phyloP scores from a whole-genome alignment of 768 basidiomycete genomes.

The Mycena kentingensis region DNA sequence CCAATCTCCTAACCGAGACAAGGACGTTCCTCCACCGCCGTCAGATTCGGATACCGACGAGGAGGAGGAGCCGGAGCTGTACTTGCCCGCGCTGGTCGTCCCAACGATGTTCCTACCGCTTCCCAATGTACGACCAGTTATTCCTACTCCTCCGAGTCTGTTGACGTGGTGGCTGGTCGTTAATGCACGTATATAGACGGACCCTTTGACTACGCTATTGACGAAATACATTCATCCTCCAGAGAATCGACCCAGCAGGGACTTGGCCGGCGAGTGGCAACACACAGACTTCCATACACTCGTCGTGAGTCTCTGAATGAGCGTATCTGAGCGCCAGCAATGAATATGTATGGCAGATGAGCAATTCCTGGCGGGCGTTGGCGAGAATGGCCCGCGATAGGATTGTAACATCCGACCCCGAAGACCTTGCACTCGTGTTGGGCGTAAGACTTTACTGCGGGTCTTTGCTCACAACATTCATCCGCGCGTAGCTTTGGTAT shows the following conservation, averaged over 20 bases:
- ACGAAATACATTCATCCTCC: slow-evolving; percentile 82
- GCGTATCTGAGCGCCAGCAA: neutral
- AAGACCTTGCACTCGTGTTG: slow-evolving; percentile 63
- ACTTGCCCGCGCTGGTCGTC: slow-evolving; percentile 66
- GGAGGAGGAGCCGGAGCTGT: slow-evolving; percentile 59
- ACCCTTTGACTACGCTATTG: slow-evolving; percentile 78
- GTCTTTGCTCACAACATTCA: neutral
- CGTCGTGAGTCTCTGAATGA: slow-evolving; percentile 58
- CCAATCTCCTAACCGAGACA: slow-evolving; percentile 48
- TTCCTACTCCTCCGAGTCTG: slow-evolving; percentile 47
- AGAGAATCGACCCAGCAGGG: slow-evolving; percentile 73
- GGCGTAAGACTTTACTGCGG: slow-evolving; percentile 54
- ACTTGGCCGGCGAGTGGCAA: slow-evolving; percentile 74
- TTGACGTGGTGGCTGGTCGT: slow-evolving; percentile 65
- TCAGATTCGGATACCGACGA: slow-evolving; percentile 44
- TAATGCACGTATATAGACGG: slow-evolving; percentile 67
- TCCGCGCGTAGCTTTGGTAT: slow-evolving; percentile 67
- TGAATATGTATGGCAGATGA: slow-evolving; percentile 56
- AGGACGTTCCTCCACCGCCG: slow-evolving; percentile 56
- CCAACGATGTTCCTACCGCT: slow-evolving; percentile 88
- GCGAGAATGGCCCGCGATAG: slow-evolving; percentile 84
- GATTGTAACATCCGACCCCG: slow-evolving; percentile 69
- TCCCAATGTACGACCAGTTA: slow-evolving; percentile 85
- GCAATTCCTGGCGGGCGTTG: slow-evolving; percentile 83
- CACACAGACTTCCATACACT: slow-evolving; percentile 73